Conservation (phyloP, 73 alveolate genomes). For the Loxodes magnus region DNA sequence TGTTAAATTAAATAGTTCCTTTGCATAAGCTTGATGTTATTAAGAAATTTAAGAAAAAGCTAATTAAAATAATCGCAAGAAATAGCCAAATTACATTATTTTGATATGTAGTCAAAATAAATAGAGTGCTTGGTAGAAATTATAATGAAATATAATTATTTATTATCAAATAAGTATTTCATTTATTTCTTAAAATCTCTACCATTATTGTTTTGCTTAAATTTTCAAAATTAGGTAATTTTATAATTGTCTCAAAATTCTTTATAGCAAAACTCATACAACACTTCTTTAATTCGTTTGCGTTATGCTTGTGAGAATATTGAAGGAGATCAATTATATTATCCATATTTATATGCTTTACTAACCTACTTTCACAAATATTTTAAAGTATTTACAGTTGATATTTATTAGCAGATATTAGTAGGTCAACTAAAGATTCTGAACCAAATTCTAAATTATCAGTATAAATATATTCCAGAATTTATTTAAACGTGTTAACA, state of each 20-base stretch:
- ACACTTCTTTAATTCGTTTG: conserved; percentile 38
- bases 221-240: conserved; percentile 17
- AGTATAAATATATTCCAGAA: conserved; percentile 47
- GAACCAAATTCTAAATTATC: conserved; percentile 20
- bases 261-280: conserved; percentile 45
- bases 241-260: conserved; percentile 26
- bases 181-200: conserved; percentile 32
- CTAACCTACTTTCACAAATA: conserved; percentile 46
- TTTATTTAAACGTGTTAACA: conserved; percentile 11
- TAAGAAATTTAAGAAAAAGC: too few species aligned
- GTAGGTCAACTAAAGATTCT: conserved; percentile 26
- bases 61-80: too few species aligned
- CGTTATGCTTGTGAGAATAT: conserved; percentile 41
- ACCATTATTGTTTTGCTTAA: conserved; percentile 18
- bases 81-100: too few species aligned
- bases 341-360: conserved; percentile 25
- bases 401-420: conserved; percentile 41
- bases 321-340: conserved; percentile 46
- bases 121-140: too few species aligned
- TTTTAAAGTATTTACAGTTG: conserved; percentile 35
- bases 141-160: too few species aligned
- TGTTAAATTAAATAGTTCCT: too few species aligned
- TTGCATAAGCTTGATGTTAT: too few species aligned
- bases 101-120: too few species aligned
- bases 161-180: too few species aligned